Conservation (phyloP, 371 early-diverging fungal species). For the Mortierella sp. region DNA sequence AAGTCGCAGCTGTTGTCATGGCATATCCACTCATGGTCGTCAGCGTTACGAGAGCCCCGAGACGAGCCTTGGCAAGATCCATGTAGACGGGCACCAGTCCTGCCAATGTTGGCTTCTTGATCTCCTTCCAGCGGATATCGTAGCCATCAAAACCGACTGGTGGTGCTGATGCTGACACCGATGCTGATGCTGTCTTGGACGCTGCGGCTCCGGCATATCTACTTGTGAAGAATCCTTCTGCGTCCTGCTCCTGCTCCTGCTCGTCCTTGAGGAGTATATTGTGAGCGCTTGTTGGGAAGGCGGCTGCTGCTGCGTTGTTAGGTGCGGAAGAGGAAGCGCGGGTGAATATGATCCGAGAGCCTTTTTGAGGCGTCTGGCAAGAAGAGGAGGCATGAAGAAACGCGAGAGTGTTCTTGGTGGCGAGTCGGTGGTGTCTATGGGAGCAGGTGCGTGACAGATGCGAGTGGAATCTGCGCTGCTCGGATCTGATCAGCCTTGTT, state of each 20-base stretch:
- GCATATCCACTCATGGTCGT: constrained; percentile 97
- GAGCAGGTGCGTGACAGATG: constrained; percentile 26
- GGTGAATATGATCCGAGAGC: constrained; percentile 42
- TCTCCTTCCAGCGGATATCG: constrained; percentile 52
- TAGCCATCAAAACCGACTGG: constrained; percentile 40
- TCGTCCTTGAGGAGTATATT: constrained; percentile 20
- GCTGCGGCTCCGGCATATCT: constrained; percentile 1
- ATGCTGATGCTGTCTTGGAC: constrained; percentile 8
- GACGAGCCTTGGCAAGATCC: constrained; percentile 82
- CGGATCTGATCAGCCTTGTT: constrained; percentile 48
- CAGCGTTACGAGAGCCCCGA: constrained; percentile 90
- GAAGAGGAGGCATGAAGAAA: constrained; percentile 1
- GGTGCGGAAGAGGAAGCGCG: constrained; percentile 40
- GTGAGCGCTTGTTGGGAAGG: constrained; percentile 22
- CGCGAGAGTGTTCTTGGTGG: constrained; percentile 4
- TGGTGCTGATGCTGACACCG: constrained; percentile 14
- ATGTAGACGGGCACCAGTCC: constrained; percentile 67
- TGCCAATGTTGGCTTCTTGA: constrained; percentile 53
- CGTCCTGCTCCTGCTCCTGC: constrained; percentile 24
- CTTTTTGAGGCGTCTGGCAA: constrained; percentile 13
- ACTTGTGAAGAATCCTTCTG: constrained; percentile 27
- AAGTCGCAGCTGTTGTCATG: constrained; percentile 84
- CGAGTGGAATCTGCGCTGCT: constrained; percentile 15
- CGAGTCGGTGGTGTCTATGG: constrained; percentile 16
- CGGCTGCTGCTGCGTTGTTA: constrained; percentile 18